These are phyloP conservation scores for Nymphaea colorata DNA, from an alignment of 164 flowering plant species.

Conservation along the genomic window DNA sequence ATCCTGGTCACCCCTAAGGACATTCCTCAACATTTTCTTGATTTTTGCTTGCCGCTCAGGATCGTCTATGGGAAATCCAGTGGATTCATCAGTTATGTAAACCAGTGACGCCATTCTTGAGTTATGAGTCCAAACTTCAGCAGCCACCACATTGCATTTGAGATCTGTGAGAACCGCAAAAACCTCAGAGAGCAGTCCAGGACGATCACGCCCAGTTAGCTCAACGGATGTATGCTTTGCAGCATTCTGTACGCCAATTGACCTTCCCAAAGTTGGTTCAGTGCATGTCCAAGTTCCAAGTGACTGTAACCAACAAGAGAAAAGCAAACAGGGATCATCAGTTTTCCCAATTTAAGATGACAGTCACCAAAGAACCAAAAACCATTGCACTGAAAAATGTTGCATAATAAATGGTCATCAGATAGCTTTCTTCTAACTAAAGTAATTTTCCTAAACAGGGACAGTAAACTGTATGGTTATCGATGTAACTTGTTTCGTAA, in stretches of 20 bases:
- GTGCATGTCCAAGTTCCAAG: constrained; percentile 43
- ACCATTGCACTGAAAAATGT: too few relatives aligned
- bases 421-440: too few relatives aligned
- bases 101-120: constrained; percentile 92
- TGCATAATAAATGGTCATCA: too few relatives aligned
- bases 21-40: constrained; percentile 56
- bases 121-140: constrained; percentile 97
- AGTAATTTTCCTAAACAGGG: too few relatives aligned
- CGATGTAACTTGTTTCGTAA: too few relatives aligned
- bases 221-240: constrained; percentile 63
- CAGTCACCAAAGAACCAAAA: too few relatives aligned
- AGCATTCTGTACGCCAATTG: constrained; percentile 68
- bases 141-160: constrained; percentile 81
- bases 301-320: constrained; percentile 33
- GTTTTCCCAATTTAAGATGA: too few relatives aligned
- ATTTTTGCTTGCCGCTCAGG: constrained; percentile 47
- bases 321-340: too few relatives aligned
- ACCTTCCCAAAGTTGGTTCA: constrained; percentile 47
- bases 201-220: constrained; percentile 77
- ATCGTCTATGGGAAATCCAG: constrained; percentile 50
- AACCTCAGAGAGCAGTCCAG: constrained; percentile 83
- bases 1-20: constrained; percentile 59
- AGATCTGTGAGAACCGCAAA: constrained; percentile 81
- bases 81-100: constrained; percentile 60
- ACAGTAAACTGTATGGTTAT: too few relatives aligned